phyloP scores from a whole-genome alignment of 352 stramenopile genomes.

The Phytophthora citricola region DNA sequence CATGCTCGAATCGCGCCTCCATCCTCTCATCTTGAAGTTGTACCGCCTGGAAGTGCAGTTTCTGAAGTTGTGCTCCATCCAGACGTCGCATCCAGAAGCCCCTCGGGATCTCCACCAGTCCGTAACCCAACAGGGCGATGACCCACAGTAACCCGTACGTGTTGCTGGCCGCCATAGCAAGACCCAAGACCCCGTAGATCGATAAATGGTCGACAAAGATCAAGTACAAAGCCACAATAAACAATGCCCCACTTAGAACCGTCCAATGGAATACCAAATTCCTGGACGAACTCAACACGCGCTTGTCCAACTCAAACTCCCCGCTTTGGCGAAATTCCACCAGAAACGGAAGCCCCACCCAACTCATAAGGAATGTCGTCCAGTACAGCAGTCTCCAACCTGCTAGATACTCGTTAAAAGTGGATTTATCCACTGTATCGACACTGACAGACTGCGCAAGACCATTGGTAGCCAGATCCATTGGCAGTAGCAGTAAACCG shows the following conservation, averaged over 20 bases:
- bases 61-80: constrained; percentile 48
- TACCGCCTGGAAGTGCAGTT: constrained; percentile 59
- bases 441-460: constrained; percentile 5
- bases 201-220: constrained; percentile 68
- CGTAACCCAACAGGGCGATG: constrained; percentile 67
- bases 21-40: constrained; percentile 72
- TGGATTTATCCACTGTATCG: constrained; percentile 8
- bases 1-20: constrained; percentile 66
- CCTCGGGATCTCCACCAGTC: constrained; percentile 66
- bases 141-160: constrained; percentile 74
- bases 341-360: constrained; percentile 67
- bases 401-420: constrained; percentile 30
- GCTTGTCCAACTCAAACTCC: constrained; percentile 57
- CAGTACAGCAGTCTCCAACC: constrained; percentile 74
- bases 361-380: constrained; percentile 70
- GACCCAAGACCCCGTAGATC: constrained; percentile 48
- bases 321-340: constrained; percentile 68
- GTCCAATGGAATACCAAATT: constrained; percentile 68
- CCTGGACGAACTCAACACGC: constrained; percentile 43
- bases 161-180: constrained; percentile 70
- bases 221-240: constrained; percentile 54
- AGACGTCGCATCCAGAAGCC: constrained; percentile 52
- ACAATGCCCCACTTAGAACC: constrained; percentile 38
- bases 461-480: constrained; percentile 61
- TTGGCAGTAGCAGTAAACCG: constrained; percentile 63